Percentiles rank a stretch among this genome's conserved stretches.
Conservation (phyloP, 164 flowering plant genomes). For the Warburgia ugandensis region DNA sequence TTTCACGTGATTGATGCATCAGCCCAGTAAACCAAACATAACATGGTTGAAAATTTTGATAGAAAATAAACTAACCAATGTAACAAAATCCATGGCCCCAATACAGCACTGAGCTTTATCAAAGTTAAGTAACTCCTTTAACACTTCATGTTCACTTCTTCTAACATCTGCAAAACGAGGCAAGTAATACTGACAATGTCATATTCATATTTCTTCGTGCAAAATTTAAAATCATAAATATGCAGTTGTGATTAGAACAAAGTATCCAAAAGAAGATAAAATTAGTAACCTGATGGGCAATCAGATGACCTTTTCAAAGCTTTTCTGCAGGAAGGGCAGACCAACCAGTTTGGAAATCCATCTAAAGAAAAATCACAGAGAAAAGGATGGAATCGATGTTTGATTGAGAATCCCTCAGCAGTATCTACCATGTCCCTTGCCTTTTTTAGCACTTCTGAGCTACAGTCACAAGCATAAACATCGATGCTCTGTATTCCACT, state of each 20-base stretch:
- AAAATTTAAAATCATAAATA: neutral
- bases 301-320: conserved; percentile 12
- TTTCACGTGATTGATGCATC: too few relatives aligned
- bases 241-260: neutral
- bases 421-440: conserved; percentile 37
- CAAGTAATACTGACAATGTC: conserved; percentile 1
- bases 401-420: conserved; percentile 17
- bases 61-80: conserved; percentile 45
- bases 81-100: conserved; percentile 76
- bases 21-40: too few relatives aligned
- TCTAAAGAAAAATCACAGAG: conserved; percentile 52
- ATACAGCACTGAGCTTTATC: conserved; percentile 33
- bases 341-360: conserved; percentile 72
- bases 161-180: conserved; percentile 27
- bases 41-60: too few relatives aligned
- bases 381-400: conserved; percentile 58
- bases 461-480: conserved; percentile 88
- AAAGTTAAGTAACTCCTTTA: conserved; percentile 6
- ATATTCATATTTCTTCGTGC: neutral
- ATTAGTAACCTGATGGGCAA: conserved; percentile 31
- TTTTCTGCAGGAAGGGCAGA: conserved; percentile 38
- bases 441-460: conserved; percentile 66
- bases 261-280: neutral
- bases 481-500: conserved; percentile 42
- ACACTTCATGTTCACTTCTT: conserved; percentile 7